Percentiles rank a stretch among this genome's conserved stretches.
Conservation (phyloP, 768 basidiomycete species). For the Pleurotus pulmonarius region DNA sequence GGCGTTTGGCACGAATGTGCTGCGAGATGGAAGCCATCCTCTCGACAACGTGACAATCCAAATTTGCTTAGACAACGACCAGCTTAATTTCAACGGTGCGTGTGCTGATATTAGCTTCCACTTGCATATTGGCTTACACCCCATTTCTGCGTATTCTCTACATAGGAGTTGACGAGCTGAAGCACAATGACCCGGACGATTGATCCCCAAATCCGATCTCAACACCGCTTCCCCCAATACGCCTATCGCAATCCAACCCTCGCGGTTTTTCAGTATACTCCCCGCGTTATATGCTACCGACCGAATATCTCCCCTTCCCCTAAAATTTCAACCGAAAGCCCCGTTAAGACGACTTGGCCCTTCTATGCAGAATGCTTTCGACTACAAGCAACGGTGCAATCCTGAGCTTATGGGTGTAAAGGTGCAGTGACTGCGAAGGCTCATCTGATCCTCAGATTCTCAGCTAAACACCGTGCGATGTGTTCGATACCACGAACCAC, state of each 20-base stretch:
- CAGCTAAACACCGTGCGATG: background rate
- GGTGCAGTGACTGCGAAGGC: background rate
- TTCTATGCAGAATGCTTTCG: too few species aligned
- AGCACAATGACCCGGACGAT: background rate
- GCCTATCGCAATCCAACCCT: background rate
- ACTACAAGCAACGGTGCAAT: background rate
- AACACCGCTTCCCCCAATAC: background rate
- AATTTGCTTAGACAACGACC: too few species aligned
- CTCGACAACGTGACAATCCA: too few species aligned
- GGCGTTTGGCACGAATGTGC: too few species aligned
- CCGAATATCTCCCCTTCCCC: too few species aligned
- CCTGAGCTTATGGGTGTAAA: background rate
- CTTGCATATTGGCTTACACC: background rate
- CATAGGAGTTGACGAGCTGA: background rate
- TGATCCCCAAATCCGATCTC: background rate
- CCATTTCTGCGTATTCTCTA: background rate
- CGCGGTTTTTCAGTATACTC: background rate
- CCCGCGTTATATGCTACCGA: background rate
- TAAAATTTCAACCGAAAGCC: too few species aligned
- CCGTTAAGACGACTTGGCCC: too few species aligned
- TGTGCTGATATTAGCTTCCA: background rate
- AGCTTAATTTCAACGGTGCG: background rate
- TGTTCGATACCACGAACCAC: background rate
- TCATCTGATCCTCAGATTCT: conserved; percentile 4
- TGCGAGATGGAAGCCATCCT: too few species aligned